Conservation (phyloP, 306 rosid genomes). For the Canavalia ensiformis region DNA sequence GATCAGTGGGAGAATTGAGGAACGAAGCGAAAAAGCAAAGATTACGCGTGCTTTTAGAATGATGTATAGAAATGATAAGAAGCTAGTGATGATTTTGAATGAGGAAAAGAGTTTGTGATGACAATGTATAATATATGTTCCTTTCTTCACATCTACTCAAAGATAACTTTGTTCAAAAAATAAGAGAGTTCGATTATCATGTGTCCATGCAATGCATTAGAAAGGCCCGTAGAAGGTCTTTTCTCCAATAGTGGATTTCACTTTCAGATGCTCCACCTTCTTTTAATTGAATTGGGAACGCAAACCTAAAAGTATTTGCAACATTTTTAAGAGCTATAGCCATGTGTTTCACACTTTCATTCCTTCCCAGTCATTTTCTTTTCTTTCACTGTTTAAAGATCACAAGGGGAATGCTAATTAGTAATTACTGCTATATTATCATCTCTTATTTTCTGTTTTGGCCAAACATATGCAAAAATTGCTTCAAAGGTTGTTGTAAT, state of each 20-base stretch:
- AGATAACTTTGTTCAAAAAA: constrained; percentile 27
- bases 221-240: neutral
- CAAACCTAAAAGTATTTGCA: neutral
- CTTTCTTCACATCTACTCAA: constrained; percentile 64
- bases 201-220: constrained; percentile 10
- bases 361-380: neutral
- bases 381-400: neutral
- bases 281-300: neutral
- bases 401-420: neutral
- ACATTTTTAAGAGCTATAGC: neutral
- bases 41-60: constrained; percentile 54
- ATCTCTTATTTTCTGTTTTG: neutral
- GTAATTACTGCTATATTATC: too few species aligned
- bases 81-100: constrained; percentile 31
- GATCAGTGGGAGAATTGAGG: neutral
- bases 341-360: neutral
- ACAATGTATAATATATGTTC: constrained; percentile 26
- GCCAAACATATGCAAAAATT: neutral
- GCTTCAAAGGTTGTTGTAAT: neutral
- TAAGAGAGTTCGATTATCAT: neutral
- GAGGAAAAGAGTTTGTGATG: neutral
- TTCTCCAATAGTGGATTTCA: neutral
- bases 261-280: constrained; percentile 2
- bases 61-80: constrained; percentile 31
- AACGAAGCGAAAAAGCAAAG: constrained; percentile 29